phyloP scores from a whole-genome alignment of 2,329 filamentous ascomycete species.

The Pestalotiopsis fici region DNA sequence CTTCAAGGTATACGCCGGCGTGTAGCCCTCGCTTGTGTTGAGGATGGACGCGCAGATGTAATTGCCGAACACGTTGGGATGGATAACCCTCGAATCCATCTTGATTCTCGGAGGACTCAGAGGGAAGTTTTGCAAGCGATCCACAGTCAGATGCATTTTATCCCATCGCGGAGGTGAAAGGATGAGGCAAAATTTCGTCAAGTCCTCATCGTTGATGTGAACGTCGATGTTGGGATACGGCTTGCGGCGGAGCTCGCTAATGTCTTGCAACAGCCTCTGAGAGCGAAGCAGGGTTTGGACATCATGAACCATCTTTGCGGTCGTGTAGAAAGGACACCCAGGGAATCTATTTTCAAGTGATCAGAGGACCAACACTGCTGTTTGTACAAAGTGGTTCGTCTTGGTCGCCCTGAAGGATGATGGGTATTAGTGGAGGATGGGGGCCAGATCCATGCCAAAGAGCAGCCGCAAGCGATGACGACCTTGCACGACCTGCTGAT shows the following conservation, averaged over 20 bases:
- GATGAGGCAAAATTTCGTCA: constrained; percentile 41
- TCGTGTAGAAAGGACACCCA: neutral
- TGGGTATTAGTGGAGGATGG: neutral
- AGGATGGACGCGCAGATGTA: constrained; percentile 51
- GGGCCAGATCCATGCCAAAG: neutral
- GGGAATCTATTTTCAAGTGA: neutral
- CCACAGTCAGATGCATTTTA: constrained; percentile 42
- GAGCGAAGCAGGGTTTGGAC: neutral
- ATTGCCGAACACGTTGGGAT: constrained; percentile 44
- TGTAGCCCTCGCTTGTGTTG: constrained; percentile 41
- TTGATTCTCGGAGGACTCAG: constrained; percentile 36
- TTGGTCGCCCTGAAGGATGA: neutral
- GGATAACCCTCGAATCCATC: constrained; percentile 40
- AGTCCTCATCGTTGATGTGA: constrained; percentile 34
- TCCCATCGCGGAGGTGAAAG: constrained; percentile 39
- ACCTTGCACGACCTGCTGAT: neutral
- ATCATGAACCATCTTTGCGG: neutral
- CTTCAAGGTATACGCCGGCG: constrained; percentile 51
- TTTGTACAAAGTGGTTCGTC: neutral
- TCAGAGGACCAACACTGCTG: neutral
- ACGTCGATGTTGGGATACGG: constrained; percentile 49
- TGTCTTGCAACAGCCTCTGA: constrained; percentile 40
- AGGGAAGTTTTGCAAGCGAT: constrained; percentile 37
- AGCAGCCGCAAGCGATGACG: neutral
- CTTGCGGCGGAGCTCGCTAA: constrained; percentile 43